phyloP scores from a whole-genome alignment of 179 eudicot genomes.

The Nepenthes alata region DNA sequence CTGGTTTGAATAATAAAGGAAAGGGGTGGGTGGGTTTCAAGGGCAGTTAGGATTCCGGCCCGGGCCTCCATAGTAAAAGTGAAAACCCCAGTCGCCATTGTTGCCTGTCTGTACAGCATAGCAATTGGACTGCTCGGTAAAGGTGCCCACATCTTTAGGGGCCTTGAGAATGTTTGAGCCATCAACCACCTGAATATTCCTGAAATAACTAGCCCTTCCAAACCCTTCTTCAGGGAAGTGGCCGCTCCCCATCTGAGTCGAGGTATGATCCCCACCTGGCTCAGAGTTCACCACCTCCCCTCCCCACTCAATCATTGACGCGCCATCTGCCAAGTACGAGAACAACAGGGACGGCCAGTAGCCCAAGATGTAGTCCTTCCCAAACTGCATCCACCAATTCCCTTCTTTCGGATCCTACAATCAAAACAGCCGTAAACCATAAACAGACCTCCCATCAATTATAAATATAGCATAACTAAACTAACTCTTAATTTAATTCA shows the following conservation, averaged over 20 bases:
- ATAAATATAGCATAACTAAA: background rate
- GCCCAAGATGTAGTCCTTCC: conserved; percentile 65
- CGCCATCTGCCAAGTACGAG: conserved; percentile 81
- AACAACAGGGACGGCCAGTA: conserved; percentile 90
- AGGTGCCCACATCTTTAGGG: conserved; percentile 74
- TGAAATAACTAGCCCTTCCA: conserved; percentile 80
- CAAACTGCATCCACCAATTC: conserved; percentile 99
- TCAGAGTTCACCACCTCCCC: conserved; percentile 82
- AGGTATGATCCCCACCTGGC: conserved; percentile 69
- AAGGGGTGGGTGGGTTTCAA: conserved; percentile 12
- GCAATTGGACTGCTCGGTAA: conserved; percentile 82
- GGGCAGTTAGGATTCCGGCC: conserved; percentile 70
- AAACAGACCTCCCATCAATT: no score
- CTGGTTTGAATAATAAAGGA: background rate
- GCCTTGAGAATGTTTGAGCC: conserved; percentile 81
- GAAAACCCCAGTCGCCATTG: conserved; percentile 82
- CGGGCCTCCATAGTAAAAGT: conserved; percentile 86
- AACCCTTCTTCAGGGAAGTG: conserved; percentile 89
- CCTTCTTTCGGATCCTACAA: conserved; percentile 91
- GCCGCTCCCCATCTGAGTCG: conserved; percentile 93
- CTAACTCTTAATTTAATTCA: no score
- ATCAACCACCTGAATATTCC: conserved; percentile 79
- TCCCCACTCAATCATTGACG: conserved; percentile 96
- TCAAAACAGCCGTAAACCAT: conserved; percentile 10
- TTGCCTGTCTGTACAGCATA: conserved; percentile 77